Evolutionary conservation across 2,329 filamentous ascomycete species (phyloP), one percentile per base, ranked within the genome.

Genomic region (Rhinocladiella similis): DNA sequence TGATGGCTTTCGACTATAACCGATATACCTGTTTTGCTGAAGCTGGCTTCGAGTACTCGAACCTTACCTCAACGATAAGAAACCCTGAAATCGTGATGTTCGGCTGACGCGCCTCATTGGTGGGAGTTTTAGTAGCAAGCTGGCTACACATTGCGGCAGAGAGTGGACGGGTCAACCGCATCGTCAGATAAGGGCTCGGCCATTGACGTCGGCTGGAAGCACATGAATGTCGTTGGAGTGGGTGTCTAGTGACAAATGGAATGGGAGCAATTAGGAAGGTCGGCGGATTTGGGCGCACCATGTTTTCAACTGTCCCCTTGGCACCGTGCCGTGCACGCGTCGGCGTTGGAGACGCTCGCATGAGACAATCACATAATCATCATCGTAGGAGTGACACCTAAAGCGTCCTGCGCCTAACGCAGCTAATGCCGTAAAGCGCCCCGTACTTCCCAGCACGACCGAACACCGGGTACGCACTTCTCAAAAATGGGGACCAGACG

Each of bases 201-300:
- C 22, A 29, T 25, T 46, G 43, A 29, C 22, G 29, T 14, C 12
- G 7, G n/a, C 22, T 35, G 3, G 29, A 20, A 19, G 29, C 25
- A 36, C 14, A 14, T 27, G 27, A 13, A 12, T 22, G 19, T n/a
- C 42, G 38, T 19, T 41, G 38, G 10, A 41, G 38, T 41, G 38
- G 38, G 38, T 41, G 14, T 19, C 38, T 3, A 19, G 20, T 46
- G 43, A 46, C 43, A 46, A 46, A 46, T 46, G 43, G 25, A 46
- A n/a, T 25, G 20, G 42, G 22, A 22, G 43, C 20, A 46, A 27
- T 14, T 10, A 41, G 43, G 43, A 46, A 46, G 42, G 27, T 48
- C 18, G 19, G 19, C 47, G 47, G 47, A 50, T 41, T 39, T 50
- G 47, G 36, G 47, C 47, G 47, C 38, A 41, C 10, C 29, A 33